Conservation (phyloP, 352 stramenopile genomes). For the Phytophthora foliorum region DNA sequence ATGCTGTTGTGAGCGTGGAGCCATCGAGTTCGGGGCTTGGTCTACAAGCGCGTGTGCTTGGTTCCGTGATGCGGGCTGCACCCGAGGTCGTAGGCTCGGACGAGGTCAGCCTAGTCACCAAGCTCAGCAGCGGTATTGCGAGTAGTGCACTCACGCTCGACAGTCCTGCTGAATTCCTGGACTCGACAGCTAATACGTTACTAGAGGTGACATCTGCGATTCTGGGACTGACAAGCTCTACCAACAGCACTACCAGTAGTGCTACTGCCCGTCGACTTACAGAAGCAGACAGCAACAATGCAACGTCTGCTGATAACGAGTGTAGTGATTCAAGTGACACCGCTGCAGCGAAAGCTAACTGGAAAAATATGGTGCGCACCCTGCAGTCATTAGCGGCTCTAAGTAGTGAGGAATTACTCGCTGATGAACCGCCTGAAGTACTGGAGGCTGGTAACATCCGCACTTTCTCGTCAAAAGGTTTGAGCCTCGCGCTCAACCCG, state of each 20-base stretch:
- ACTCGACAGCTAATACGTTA: conserved; percentile 50
- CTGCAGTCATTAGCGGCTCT: conserved; percentile 65
- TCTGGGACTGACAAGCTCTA: conserved; percentile 33
- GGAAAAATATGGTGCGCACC: conserved; percentile 48
- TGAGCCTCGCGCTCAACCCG: conserved; percentile 14
- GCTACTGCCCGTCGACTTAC: conserved; percentile 23
- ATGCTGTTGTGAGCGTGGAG: conserved; percentile 40
- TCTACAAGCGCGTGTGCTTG: conserved; percentile 61
- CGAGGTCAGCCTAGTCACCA: conserved; percentile 46
- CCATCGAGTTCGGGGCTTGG: conserved; percentile 55
- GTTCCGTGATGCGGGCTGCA: conserved; percentile 52
- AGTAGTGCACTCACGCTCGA: conserved; percentile 56
- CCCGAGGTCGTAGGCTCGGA: conserved; percentile 43
- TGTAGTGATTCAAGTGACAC: conserved; percentile 25
- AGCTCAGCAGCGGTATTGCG: conserved; percentile 52
- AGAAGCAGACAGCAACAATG: conserved; percentile 6
- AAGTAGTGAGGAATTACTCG: conserved; percentile 58
- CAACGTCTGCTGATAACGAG: not conserved
- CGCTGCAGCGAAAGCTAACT: conserved; percentile 26
- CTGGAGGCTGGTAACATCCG: conserved; percentile 46
- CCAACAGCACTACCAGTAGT: not conserved
- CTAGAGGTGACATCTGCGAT: conserved; percentile 57
- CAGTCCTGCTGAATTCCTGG: conserved; percentile 49
- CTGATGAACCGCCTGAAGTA: conserved; percentile 42
- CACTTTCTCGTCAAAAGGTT: conserved; percentile 48